Evolutionary conservation across 2,329 filamentous ascomycete species (phyloP).

Genomic region (Tympanopsis confertula): DNA sequence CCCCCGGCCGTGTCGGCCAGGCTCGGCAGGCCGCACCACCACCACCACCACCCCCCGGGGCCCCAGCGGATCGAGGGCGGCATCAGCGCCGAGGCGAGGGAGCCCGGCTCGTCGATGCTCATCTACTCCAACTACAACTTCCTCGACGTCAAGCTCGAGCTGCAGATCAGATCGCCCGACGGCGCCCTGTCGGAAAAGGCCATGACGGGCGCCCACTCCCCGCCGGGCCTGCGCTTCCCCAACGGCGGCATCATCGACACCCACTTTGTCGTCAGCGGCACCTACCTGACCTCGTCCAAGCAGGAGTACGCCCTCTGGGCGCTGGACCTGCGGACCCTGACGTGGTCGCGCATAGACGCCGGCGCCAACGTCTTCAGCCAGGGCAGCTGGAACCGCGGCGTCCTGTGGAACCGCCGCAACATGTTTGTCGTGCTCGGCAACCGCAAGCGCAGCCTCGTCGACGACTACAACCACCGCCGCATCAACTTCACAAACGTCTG

Average conservation of each 20-base stretch:
- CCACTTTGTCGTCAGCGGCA: slow-evolving; percentile 93
- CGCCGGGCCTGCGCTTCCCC: slow-evolving; percentile 85
- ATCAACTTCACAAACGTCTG: slow-evolving; percentile 97
- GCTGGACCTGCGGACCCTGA: slow-evolving; percentile 73
- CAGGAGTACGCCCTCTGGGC: slow-evolving; percentile 98
- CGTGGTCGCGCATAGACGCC: slow-evolving; percentile 92
- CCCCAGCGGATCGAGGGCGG: slow-evolving; percentile 28
- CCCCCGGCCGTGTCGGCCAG: slow-evolving; percentile 51
- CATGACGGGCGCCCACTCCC: slow-evolving; percentile 79
- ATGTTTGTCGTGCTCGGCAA: slow-evolving; percentile 93
- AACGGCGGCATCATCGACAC: slow-evolving; percentile 93
- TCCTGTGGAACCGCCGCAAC: slow-evolving; percentile 87
- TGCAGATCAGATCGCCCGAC: slow-evolving; percentile 78
- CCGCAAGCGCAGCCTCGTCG: slow-evolving; percentile 81
- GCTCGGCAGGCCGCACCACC: slow-evolving; percentile 45
- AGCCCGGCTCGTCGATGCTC: slow-evolving; percentile 65
- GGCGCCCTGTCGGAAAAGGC: slow-evolving; percentile 75
- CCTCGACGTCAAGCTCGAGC: slow-evolving; percentile 85
- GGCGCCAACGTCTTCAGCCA: slow-evolving; percentile 89
- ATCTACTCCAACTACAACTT: slow-evolving; percentile 99
- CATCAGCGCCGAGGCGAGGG: slow-evolving; percentile 40
- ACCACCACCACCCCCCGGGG: slow-evolving; percentile 23
- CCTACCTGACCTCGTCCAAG: slow-evolving; percentile 92
- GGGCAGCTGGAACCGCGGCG: slow-evolving; percentile 92
- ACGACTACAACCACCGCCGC: slow-evolving; percentile 94